Evolutionary conservation across 768 basidiomycete genomes (phyloP), one percentile per base, ranked within the genome.

Genomic region (Paxillus ammoniavirescens): DNA sequence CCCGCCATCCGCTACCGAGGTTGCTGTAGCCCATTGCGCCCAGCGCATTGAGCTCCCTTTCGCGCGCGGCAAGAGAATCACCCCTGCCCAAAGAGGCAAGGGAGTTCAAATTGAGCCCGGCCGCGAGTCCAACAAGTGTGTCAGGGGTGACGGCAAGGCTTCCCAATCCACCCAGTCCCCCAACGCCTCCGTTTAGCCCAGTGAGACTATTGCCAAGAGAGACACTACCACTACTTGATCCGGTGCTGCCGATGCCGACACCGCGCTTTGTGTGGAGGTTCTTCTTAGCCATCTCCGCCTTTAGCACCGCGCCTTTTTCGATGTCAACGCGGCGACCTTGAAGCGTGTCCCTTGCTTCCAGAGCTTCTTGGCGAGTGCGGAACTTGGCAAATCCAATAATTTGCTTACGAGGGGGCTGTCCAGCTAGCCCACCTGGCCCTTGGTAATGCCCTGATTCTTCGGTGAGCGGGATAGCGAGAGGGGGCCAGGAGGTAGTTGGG

Each of bases 211-310:
- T 59, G 38, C 68, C 66, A 45, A 64, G 55, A 55, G 67, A 61
- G 45, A 67, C 50, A 52, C 63, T 55, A 42, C 71, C 71, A 52
- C 66, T 57, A 35, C 61, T 63, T 12, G 67, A 58, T 21, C 52
- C 56, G 8, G 59, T 61, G 35, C 75, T 74, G 17, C 83, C 75
- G 5, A 83, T 83, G n/a, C 91, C 91, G 21, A 93, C 86, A 2
- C 90, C 90, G 37, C 92, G 78, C 75, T 96, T 97, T 17, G 94
- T 96, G 65, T 99, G 96, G 37, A 99, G 72, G 65, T 99, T 98
- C 82, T 99, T 99, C 83, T 98, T 98, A 17, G 97, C 97, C 95
- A 99, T 98, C 73, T 98, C 97, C 18, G 96, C 97, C 71, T 98
- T 98, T 37, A 99, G 71, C 2, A 94, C 87, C 1, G 91, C 86